Percentiles rank a stretch among this genome's conserved stretches.
Evolutionary conservation across 305 asterid species (phyloP).

Genomic region (Fraxinus baroniana): DNA sequence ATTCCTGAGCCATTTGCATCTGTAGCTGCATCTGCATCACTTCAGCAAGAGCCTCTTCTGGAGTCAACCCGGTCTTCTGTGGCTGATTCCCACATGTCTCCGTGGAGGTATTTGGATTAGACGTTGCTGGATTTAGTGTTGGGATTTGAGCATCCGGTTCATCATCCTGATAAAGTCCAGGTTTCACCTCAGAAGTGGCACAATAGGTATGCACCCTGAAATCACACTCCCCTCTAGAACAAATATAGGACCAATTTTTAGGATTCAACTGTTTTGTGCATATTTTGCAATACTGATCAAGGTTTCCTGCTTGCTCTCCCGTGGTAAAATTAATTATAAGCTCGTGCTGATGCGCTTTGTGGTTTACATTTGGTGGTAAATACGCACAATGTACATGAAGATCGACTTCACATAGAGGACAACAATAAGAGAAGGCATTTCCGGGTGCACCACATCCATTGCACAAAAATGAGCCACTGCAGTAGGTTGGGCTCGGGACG

Average conservation of each 20-base stretch:
- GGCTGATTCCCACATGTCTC: conserved; percentile 2
- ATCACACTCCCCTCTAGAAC: conserved; percentile 35
- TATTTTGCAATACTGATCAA: conserved; percentile 35
- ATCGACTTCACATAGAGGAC: conserved; percentile 63
- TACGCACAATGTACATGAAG: conserved; percentile 62
- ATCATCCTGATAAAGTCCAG: conserved; percentile 48
- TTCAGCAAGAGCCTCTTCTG: conserved; percentile 35
- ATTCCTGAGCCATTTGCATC: conserved; percentile 47
- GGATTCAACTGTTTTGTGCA: conserved; percentile 37
- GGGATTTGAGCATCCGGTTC: conserved; percentile 25
- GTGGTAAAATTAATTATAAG: conserved; percentile 22
- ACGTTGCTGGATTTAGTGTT: background rate
- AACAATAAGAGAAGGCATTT: conserved; percentile 48
- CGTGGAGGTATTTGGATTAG: background rate
- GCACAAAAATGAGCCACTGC: conserved; percentile 65
- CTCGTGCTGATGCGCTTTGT: conserved; percentile 49
- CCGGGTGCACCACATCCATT: conserved; percentile 59
- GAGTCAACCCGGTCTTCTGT: conserved; percentile 1
- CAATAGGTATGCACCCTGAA: conserved; percentile 58
- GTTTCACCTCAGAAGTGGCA: conserved; percentile 56
- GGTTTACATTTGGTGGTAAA: conserved; percentile 44
- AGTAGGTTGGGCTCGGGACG: conserved; percentile 54
- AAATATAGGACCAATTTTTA: conserved; percentile 51
- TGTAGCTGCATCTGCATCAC: conserved; percentile 40
- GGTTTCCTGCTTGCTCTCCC: conserved; percentile 4